Evolutionary conservation across 345 rosid genomes (phyloP), one percentile per base, ranked within the genome.

Genomic region (Gossypium turneri): DNA sequence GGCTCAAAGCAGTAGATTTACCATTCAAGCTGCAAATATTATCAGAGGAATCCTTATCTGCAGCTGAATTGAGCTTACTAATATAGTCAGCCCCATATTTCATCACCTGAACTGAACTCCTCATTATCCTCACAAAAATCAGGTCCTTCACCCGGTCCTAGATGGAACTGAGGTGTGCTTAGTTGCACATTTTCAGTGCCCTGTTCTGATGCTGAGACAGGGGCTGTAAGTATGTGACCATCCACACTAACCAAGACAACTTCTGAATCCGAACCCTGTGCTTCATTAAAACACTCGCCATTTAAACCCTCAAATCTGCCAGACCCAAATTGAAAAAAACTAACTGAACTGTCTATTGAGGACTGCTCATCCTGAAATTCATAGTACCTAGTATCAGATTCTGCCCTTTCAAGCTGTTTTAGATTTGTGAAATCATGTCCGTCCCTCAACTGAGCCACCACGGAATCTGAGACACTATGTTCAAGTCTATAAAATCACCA

Each of bases 211-310:
- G 85, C 87, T 27, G 84, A 86, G 66, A 94, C 84, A 12, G 98
- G 97, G 0, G 98, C 98, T 27, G 90, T 92, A 66, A 94, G 74
- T 72, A 94, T 78, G 79, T 82, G 97, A 25, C 98, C 98, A 79
- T 92, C 97, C 73, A 92, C 86, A 74, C 97, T 94, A 73, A 94
- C 87, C 86, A 94, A 88, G 62, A 94, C 85, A 60, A 94, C 95
- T 79, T 88, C 92, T 12, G 98, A 88, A 77, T 88, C 86, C 1
- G 80, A 80, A 74, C 70, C 82, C 41, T 81, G 87, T 74, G 89
- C 80, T 58, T 87, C 90, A 73, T 81, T 82, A 66, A 82, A 75
- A 24, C 59, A 71, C 62, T 85, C 89, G 64, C 78, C 83, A 66
- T 87, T 88, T 19, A 93, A 70, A 79, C 79, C 81, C 45, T 86